Conservation (phyloP, 2,329 filamentous ascomycete species). For the Colletotrichum eleusines region DNA sequence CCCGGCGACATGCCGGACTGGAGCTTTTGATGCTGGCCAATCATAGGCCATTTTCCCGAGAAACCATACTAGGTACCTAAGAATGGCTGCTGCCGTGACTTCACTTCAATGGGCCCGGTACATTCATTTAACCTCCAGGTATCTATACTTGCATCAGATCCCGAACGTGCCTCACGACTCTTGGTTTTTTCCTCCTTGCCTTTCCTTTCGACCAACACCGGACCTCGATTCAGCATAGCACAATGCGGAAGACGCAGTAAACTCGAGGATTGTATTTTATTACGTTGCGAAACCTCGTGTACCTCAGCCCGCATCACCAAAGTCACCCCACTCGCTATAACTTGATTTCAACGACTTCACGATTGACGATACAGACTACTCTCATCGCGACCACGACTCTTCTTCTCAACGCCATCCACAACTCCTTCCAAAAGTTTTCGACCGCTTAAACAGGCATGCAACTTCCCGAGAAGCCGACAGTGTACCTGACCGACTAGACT, state of each 20-base stretch:
- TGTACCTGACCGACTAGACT: background rate
- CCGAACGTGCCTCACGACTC: background rate
- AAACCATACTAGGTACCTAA: background rate
- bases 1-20: slow-evolving; percentile 1
- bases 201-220: background rate
- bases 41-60: background rate
- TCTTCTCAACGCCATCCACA: background rate
- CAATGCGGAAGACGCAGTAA: background rate
- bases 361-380: slow-evolving; percentile 1
- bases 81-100: slow-evolving; percentile 6
- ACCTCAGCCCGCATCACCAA: background rate
- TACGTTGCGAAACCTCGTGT: background rate
- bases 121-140: background rate
- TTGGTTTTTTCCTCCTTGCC: background rate
- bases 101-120: background rate
- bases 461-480: no score
- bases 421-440: background rate
- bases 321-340: background rate
- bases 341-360: background rate
- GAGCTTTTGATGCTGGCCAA: background rate
- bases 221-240: background rate
- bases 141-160: background rate
- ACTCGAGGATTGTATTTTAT: background rate
- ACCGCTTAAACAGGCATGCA: background rate
- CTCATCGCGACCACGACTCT: background rate